These are phyloP conservation scores for Polytrichum formosum DNA, from an alignment of 225 moss, liverwort and hornwort genomes.

Conservation along the genomic window DNA sequence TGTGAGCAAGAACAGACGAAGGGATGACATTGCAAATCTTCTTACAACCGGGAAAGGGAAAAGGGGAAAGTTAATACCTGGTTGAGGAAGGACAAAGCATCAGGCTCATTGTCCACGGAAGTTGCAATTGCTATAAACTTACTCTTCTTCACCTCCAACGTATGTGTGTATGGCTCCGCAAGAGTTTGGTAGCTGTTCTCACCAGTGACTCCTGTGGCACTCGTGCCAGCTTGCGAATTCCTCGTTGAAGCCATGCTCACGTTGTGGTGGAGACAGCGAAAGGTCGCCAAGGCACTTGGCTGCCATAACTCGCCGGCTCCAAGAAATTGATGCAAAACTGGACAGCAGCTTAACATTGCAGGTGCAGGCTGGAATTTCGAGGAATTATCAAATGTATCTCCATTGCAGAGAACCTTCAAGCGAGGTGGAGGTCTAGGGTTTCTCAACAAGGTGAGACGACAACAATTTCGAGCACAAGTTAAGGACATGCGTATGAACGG, in stretches of 20 bases:
- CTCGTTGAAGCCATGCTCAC: conserved; percentile 12
- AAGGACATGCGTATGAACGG: not conserved
- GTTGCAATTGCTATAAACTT: conserved; percentile 55
- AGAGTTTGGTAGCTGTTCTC: conserved; percentile 41
- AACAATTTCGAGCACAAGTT: not conserved
- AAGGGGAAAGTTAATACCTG: conserved; percentile 20
- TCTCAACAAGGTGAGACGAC: not conserved
- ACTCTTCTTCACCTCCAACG: conserved; percentile 58
- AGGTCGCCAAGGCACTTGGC: not conserved
- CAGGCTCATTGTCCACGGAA: conserved; percentile 42
- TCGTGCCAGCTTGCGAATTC: conserved; percentile 21
- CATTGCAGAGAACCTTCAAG: not conserved
- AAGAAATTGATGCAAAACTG: not conserved
- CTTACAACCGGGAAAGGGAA: no score
- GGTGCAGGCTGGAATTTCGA: not conserved
- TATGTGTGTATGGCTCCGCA: conserved; percentile 19
- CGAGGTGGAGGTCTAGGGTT: not conserved
- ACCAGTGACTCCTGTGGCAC: not conserved
- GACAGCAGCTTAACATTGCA: not conserved
- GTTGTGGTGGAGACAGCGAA: not conserved
- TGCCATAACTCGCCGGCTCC: not conserved
- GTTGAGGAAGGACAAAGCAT: conserved; percentile 52
- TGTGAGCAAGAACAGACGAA: no score
- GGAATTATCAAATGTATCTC: not conserved
- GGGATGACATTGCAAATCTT: no score